Base-by-base conservation (phyloP, 2,329 filamentous ascomycete genomes). In the Intubia oerlemansii region DNA sequence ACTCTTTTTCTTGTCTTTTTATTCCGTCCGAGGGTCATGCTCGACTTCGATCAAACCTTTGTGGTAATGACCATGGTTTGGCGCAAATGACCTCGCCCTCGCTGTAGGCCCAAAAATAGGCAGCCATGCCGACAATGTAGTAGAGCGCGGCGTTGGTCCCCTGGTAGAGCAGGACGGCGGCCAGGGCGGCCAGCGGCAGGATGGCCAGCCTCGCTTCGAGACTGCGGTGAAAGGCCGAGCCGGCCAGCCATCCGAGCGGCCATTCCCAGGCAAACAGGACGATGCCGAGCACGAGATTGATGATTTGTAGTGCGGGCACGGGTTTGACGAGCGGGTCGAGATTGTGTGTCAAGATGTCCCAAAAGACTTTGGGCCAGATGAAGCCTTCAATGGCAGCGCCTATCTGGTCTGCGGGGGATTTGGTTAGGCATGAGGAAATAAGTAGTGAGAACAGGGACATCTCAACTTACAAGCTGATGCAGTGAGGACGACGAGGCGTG, bases 361-460 rank as follows among this genome's bases (percentile, higher is more conserved):
- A 98, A 56, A 98, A 91, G 46, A 98, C 75, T 52, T 98, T 98
- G 39, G 88, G 88, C 82, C 84, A 98, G 66, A 98, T 85, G 63
- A 88, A 92, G 44, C 68, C 73, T 54, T 90, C 68, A 32, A 98
- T 55, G 11, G 76, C 73, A 35, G 82, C 82, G 34, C 61, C 70
- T 37, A 93, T 52, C 66, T 98, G 88, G 50, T 92, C 82, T 92
- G 12, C n/a, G n/a, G n/a, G n/a, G n/a, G n/a, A n/a, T n/a, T n/a
- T n/a, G n/a, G n/a, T n/a, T n/a, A n/a, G n/a, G n/a, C n/a, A n/a
- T n/a, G n/a, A n/a, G n/a, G n/a, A n/a, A n/a, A n/a, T n/a, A n/a
- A n/a, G n/a, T n/a, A n/a, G n/a, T n/a, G n/a, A n/a, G n/a, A n/a
- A n/a, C n/a, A n/a, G n/a, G n/a, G n/a, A n/a, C n/a, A n/a, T n/a